Base-by-base conservation (phyloP, 169 alveolate species). In the Plasmodium falciparum region DNA sequence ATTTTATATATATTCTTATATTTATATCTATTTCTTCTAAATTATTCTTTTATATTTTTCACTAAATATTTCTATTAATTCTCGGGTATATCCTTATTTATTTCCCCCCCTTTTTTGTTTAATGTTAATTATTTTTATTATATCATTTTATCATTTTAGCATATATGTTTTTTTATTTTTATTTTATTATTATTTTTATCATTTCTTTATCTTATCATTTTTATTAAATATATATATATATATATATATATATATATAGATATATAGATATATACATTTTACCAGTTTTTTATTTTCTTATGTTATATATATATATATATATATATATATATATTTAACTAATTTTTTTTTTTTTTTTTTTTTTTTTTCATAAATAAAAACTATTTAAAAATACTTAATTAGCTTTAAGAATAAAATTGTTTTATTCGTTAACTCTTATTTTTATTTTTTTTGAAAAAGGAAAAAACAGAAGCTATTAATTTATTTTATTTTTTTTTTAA, bases 331-430 rank as follows among this genome's bases (percentile, higher is more conserved):
- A 33, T 33, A 3, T 33, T 33, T 67, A 67, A 43, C n/a, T 39
- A 22, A 61, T 74, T 61, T 33, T 17, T 33, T 63, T 4, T 24
- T 20, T 20, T 20, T 52, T 63, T 71, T 50, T 49, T 52, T 39
- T 24, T 74, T 74, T 78, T 78, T 47, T 15, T 15, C 15, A 15
- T 15, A 56, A 78, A 78, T 66, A 1, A 49, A 78, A 61, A 73
- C 20, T 50, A 78, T 78, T 78, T 78, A 78, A 78, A 78, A 78
- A 58, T 78, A 65, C 17, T 15, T 56, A 56, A 78, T 78, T 78
- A 45, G 89, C 89, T 78, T 78, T 78, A 78, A 78, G 62, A 78
- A 45, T 50, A 26, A 13, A 63, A 24, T 29, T 49, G 47, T 29
- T 63, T 24, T 63, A 59, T 47, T 22, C 17, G 33, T 33, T 33